Conservation (phyloP, 305 asterid species). For the Rubia balearica region DNA sequence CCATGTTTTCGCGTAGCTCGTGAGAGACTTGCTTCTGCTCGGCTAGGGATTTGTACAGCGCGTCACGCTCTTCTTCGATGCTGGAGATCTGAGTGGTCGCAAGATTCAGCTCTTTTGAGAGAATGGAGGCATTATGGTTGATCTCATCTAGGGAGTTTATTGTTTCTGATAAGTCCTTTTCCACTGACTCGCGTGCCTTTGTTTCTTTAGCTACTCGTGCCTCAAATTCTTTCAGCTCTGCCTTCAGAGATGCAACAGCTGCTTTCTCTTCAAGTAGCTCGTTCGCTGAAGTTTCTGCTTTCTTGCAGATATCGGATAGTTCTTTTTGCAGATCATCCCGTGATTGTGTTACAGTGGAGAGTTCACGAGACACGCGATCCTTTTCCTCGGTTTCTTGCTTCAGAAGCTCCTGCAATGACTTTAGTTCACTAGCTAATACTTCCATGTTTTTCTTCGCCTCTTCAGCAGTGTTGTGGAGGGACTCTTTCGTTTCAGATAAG, state of each 20-base stretch:
- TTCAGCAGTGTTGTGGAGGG: constrained; percentile 36
- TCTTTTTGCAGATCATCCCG: constrained; percentile 44
- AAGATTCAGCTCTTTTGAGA: constrained; percentile 46
- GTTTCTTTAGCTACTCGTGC: constrained; percentile 33
- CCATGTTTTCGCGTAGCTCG: constrained; percentile 68
- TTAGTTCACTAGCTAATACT: constrained; percentile 41
- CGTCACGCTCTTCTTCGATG: constrained; percentile 56
- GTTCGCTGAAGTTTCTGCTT: constrained; percentile 35
- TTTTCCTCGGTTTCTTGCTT: constrained; percentile 40
- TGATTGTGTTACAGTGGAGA: constrained; percentile 32
- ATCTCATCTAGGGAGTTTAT: constrained; percentile 44
- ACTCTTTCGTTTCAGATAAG: constrained; percentile 39
- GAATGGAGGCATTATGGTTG: constrained; percentile 31
- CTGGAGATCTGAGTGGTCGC: constrained; percentile 43
- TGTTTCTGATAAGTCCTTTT: constrained; percentile 49
- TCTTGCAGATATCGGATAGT: constrained; percentile 41
- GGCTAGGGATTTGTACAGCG: constrained; percentile 36
- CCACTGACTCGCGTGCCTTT: constrained; percentile 43
- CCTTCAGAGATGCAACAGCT: constrained; percentile 29
- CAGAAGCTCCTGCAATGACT: constrained; percentile 38
- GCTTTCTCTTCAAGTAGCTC: constrained; percentile 50
- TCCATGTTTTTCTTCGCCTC: constrained; percentile 39
- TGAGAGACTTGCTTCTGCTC: constrained; percentile 46
- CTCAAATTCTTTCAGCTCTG: constrained; percentile 41
- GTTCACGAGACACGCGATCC: constrained; percentile 31